Conservation (phyloP, 169 alveolate genomes). For the Cryptosporidium sp. region DNA sequence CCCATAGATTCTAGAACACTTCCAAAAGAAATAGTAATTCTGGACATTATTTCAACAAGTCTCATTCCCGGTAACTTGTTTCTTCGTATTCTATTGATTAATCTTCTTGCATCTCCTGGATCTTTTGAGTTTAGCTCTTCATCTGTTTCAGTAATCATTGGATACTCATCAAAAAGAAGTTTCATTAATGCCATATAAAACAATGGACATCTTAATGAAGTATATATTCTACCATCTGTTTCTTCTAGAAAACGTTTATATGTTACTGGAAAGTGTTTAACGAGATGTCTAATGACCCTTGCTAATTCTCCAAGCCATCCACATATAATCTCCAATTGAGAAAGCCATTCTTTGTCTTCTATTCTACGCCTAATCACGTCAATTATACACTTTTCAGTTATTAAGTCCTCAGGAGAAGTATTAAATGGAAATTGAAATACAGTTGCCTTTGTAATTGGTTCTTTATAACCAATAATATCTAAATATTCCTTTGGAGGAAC, state of each 20-base stretch:
- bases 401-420: conserved; percentile 58
- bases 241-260: conserved; percentile 33
- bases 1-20: conserved; percentile 24
- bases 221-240: conserved; percentile 25
- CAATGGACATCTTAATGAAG: conserved; percentile 22
- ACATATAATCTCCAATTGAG: conserved; percentile 15
- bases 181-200: conserved; percentile 67
- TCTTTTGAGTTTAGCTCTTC: conserved; percentile 65
- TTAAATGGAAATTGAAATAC: conserved; percentile 66
- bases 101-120: conserved; percentile 74
- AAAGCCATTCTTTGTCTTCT: conserved; percentile 41
- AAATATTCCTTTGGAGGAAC: conserved; percentile 65
- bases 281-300: conserved; percentile 12
- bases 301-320: conserved; percentile 15
- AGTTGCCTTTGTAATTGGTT: conserved; percentile 52
- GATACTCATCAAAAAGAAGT: conserved; percentile 62
- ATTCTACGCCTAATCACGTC: conserved; percentile 22
- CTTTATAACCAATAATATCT: conserved; percentile 65
- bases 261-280: conserved; percentile 28
- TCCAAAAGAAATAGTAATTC: background rate
- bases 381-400: conserved; percentile 50
- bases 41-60: conserved; percentile 45
- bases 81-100: conserved; percentile 53
- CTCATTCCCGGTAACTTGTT: conserved; percentile 46
- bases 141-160: conserved; percentile 31